These are phyloP conservation scores for Spizellomyces sp. DNA, from an alignment of 192 early-diverging fungal species.

Conservation along the genomic window DNA sequence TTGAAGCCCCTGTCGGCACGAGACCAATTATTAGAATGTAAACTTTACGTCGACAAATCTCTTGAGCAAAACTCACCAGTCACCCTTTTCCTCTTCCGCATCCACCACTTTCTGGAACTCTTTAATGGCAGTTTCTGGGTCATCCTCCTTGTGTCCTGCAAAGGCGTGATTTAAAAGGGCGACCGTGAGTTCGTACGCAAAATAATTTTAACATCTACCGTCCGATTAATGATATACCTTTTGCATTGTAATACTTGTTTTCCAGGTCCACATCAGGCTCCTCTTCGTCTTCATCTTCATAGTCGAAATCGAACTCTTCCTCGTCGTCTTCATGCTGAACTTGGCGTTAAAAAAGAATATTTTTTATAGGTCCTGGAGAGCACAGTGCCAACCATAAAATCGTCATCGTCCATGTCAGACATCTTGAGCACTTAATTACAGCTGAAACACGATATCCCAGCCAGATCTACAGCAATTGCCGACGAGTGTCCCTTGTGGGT, in stretches of 20 bases:
- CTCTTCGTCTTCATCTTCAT: conserved; percentile 79
- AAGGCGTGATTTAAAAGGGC: too few species aligned
- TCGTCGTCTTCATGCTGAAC: conserved; percentile 34
- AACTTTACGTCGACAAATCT: too few species aligned
- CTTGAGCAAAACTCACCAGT: conserved; percentile 61
- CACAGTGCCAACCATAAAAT: conserved; percentile 36
- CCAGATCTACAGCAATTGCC: too few species aligned
- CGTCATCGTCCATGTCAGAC: conserved; percentile 42
- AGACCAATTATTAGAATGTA: too few species aligned
- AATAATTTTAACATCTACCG: background rate
- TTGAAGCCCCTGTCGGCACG: conserved; percentile 77
- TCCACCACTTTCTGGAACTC: conserved; percentile 81
- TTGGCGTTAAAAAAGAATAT: background rate
- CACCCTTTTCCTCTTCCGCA: conserved; percentile 77
- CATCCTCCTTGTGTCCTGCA: conserved; percentile 75
- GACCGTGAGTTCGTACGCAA: too few species aligned
- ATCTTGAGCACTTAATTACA: background rate
- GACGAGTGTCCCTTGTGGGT: too few species aligned
- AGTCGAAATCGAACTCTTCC: conserved; percentile 89
- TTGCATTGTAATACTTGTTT: conserved; percentile 89
- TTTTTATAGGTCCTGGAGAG: background rate
- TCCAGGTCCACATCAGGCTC: conserved; percentile 82
- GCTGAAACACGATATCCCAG: too few species aligned
- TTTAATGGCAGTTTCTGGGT: conserved; percentile 67
- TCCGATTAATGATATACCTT: conserved; percentile 50